Evolutionary conservation across 192 early-diverging fungal genomes (phyloP).

Genomic region (Coemansia sp.): DNA sequence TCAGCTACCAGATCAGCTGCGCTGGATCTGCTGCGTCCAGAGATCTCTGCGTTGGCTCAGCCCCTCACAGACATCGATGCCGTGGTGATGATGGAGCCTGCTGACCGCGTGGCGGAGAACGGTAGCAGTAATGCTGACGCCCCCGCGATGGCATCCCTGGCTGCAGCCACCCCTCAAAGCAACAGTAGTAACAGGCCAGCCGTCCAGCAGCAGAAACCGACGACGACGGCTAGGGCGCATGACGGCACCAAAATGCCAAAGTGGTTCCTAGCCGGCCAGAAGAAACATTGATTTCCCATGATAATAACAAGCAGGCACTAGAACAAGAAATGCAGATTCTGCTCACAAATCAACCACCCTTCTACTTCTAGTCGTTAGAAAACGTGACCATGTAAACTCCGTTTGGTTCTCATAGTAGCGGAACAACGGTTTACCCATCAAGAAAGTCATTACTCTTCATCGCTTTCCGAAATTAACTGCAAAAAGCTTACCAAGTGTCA

Average conservation of each 20-base stretch:
- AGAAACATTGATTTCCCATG: conserved; percentile 5
- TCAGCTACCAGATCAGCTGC: background rate
- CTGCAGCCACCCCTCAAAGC: background rate
- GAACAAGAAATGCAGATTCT: too few species aligned
- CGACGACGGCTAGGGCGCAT: background rate
- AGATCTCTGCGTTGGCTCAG: conserved; percentile 15
- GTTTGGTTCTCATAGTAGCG: background rate
- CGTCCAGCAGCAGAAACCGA: background rate
- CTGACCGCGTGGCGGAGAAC: background rate
- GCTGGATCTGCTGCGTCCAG: conserved; percentile 16
- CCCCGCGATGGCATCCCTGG: background rate
- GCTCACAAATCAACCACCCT: too few species aligned
- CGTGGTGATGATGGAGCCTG: background rate
- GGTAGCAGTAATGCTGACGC: background rate
- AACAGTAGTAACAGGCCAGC: background rate
- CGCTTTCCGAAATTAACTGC: background rate
- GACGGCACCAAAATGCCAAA: conserved; percentile 37
- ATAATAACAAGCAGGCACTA: background rate
- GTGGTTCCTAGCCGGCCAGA: conserved; percentile 48
- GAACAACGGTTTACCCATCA: background rate
- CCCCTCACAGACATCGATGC: background rate
- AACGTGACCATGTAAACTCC: background rate
- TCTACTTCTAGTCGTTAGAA: background rate
- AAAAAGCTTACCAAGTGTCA: too few species aligned
- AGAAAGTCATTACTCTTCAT: background rate